These are phyloP conservation scores for Fusarium sp. DNA, from an alignment of 2,329 filamentous ascomycete genomes.

Conservation along the genomic window DNA sequence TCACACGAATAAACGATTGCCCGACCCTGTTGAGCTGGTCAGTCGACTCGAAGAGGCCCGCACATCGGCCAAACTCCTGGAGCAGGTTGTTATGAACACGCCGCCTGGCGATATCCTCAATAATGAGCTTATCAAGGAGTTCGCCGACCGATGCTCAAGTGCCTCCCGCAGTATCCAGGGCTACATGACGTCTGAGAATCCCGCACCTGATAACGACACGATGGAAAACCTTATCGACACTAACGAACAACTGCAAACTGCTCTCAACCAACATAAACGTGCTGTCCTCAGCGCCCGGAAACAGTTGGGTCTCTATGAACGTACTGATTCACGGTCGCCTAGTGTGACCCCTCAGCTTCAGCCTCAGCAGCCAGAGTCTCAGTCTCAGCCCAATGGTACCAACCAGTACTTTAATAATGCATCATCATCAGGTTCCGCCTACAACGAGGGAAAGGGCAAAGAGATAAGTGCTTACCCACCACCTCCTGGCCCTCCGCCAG, in stretches of 20 bases:
- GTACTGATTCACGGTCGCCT: constrained; percentile 48
- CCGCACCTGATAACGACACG: constrained; percentile 89
- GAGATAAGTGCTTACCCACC: constrained; percentile 49
- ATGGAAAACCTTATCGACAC: constrained; percentile 94
- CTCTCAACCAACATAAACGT: constrained; percentile 86
- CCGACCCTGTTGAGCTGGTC: constrained; percentile 80
- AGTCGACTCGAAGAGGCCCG: constrained; percentile 89
- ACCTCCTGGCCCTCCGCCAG: constrained; percentile 45
- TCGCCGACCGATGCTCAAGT: constrained; percentile 84
- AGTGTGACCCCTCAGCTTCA: constrained; percentile 44
- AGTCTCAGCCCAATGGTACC: constrained; percentile 50
- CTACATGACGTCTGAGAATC: constrained; percentile 85
- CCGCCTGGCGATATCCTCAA: constrained; percentile 78
- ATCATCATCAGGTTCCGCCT: constrained; percentile 34
- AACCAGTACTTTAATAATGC: constrained; percentile 38
- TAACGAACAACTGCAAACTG: constrained; percentile 88
- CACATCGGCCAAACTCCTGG: constrained; percentile 91
- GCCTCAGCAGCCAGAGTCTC: constrained; percentile 27
- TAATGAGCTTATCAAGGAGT: constrained; percentile 94
- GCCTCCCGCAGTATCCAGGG: constrained; percentile 85
- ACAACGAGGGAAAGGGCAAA: constrained; percentile 52
- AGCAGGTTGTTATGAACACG: constrained; percentile 90
- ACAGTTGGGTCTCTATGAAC: constrained; percentile 59
- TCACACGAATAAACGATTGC: constrained; percentile 65
- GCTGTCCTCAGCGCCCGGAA: constrained; percentile 76